A percentile compares a stretch with the other conserved stretches of the same genome.
Conservation (phyloP, 1,139 yeast species). For the Blastobotrys apis region DNA sequence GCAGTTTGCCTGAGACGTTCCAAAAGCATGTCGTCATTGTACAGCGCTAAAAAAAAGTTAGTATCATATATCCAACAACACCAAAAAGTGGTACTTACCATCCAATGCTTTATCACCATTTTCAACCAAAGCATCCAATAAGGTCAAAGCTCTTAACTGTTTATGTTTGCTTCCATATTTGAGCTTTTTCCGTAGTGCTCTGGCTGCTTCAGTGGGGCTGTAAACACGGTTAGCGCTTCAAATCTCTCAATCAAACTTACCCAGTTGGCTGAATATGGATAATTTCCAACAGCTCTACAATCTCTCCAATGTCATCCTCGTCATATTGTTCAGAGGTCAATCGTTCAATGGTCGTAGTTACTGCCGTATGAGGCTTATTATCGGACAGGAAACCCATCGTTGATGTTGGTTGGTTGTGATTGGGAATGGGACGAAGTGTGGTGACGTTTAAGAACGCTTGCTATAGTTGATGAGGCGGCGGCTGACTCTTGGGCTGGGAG, state of each 20-base stretch:
- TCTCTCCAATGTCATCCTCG: constrained; percentile 39
- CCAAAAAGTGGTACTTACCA: constrained; percentile 17
- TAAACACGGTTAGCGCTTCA: background rate
- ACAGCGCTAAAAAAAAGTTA: constrained; percentile 40
- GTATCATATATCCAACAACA: constrained; percentile 2
- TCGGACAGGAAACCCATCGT: constrained; percentile 38
- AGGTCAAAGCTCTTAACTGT: constrained; percentile 60
- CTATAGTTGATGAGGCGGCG: no score
- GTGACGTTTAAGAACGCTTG: no score
- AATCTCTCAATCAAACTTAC: constrained; percentile 16
- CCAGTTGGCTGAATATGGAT: constrained; percentile 43
- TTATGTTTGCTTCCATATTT: constrained; percentile 71
- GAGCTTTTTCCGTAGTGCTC: constrained; percentile 81
- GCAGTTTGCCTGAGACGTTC: constrained; percentile 60
- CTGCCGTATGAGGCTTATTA: constrained; percentile 47
- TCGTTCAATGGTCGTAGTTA: constrained; percentile 47
- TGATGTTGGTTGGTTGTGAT: background rate
- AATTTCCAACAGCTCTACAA: constrained; percentile 45
- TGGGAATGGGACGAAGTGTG: background rate
- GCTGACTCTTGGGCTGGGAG: no score
- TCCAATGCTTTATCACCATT: constrained; percentile 57
- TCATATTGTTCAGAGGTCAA: constrained; percentile 39
- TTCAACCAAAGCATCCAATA: constrained; percentile 70
- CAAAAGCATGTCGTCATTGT: constrained; percentile 65
- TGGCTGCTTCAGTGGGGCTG: constrained; percentile 76